Evolutionary conservation across 305 asterid species (phyloP), one percentile per base, ranked within the genome.

Genomic region (Rubia peregrina): DNA sequence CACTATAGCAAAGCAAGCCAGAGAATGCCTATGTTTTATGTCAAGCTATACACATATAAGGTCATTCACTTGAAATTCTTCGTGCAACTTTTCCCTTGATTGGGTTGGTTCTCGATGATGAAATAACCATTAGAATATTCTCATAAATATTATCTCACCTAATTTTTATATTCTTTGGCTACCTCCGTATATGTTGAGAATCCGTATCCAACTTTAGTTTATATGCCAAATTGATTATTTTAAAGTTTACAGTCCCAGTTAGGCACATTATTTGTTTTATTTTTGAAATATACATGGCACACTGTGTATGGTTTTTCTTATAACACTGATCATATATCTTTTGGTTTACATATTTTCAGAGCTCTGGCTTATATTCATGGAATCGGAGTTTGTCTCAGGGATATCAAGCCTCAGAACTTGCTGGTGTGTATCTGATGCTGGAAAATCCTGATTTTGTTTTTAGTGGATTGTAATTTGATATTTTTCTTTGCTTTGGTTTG

Each of bases 331-430:
- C 33, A 13, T n/a, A 43, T 59, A 67, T 13, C 55, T 61, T 42
- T 42, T 69, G 57, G 38, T 12, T 67, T 70, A 26, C 96, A 91
- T 96, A 89, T 91, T 64, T 91, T 89, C 73, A 82, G 96, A 83
- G 87, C 97, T 59, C 79, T 91, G 87, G 96, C 97, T 41, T 90
- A 89, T 76, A 87, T 89, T 67, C 95, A 87, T 76, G 95, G 96
- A 48, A 82, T 86, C 43, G 92, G 96, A 69, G 92, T 90, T 71
- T 87, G 96, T 77, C 97, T 87, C 86, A 83, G 97, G 83, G 92
- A 91, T 79, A 89, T 91, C 82, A 89, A 89, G 79, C 97, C 97
- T 64, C 96, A 90, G 75, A 90, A 90, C 77, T 85, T 90, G 70
- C 80, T 90, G 95, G 97, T 90, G 75, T 71, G 90, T 51, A 9